Evolutionary conservation across 2,329 filamentous ascomycete genomes (phyloP), one percentile per base, ranked within the genome.

Genomic region (Fusarium brachygibbosum): DNA sequence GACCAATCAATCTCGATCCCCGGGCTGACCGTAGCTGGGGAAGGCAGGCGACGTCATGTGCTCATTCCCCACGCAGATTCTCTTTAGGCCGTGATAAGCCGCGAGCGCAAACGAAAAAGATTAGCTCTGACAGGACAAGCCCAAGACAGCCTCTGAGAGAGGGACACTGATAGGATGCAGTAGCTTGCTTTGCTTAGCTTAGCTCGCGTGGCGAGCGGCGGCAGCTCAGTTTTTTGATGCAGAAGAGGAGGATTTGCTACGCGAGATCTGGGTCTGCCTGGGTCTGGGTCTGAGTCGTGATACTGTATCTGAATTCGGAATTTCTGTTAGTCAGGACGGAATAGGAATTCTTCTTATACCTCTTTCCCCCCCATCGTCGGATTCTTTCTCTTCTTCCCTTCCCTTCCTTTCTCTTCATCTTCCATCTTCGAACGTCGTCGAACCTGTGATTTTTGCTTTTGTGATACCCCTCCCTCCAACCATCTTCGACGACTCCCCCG

Each of bases 81-180:
- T 58, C 32, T 62, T 68, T 68, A 75, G 73, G 72, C 75, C 75
- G 75, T 68, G 68, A 74, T 75, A 77, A 77, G 72, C 75, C 75
- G 75, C 74, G 61, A 63, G 19, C 35, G 28, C n/a, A 41, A 51
- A 38, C 23, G 21, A 50, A 44, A 46, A 48, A 70, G 55, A 63
- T 55, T 64, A 53, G 40, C 60, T 64, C 29, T n/a, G 34, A 38
- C 48, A 38, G 48, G 32, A 49, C 29, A 49, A 49, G 19, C 31
- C 21, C n/a, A 37, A 50, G 32, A 49, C 21, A 49, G 17, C 14
- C 17, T 35, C 46, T 35, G 21, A 50, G 23, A 38, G 34, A 28
- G 23, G n/a, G 21, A 14, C 32, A 50, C 28, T 29, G 48, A 50
- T 50, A 38, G 38, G 41, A 21, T 17, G 21, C 21, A 32, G 58